phyloP scores from a whole-genome alignment of 495 filamentous ascomycete genomes.

The Hypomontagnella monticulosa region DNA sequence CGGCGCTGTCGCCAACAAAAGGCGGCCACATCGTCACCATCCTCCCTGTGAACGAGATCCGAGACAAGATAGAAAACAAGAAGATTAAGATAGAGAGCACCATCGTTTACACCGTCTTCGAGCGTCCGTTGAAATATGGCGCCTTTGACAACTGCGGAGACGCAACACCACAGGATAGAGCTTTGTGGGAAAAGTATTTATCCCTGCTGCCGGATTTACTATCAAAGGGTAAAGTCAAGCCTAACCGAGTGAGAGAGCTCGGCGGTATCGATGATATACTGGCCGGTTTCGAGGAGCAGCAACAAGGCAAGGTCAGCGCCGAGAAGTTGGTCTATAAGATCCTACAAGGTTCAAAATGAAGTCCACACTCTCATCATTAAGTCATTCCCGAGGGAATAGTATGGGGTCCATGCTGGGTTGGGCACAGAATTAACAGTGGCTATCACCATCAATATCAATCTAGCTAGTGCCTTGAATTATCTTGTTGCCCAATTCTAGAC shows the following conservation, averaged over 20 bases:
- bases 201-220: slow-evolving; percentile 32
- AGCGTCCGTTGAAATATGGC: slow-evolving; percentile 22
- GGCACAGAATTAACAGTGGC: too few relatives aligned
- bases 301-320: slow-evolving; percentile 46
- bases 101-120: slow-evolving; percentile 42
- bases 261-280: slow-evolving; percentile 47
- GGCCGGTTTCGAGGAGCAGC: slow-evolving; percentile 44
- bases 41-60: slow-evolving; percentile 27
- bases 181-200: slow-evolving; percentile 43
- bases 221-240: slow-evolving; percentile 37
- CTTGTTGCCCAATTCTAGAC: too few relatives aligned
- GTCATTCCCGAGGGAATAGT: too few relatives aligned
- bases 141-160: slow-evolving; percentile 39
- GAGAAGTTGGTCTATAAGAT: slow-evolving; percentile 51
- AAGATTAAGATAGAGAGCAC: slow-evolving; percentile 43
- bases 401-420: too few relatives aligned
- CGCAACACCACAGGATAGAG: slow-evolving; percentile 36
- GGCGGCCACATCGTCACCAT: slow-evolving; percentile 37
- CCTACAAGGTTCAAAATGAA: slow-evolving; percentile 1
- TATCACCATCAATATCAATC: too few relatives aligned
- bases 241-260: slow-evolving; percentile 33
- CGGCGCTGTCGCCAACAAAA: slow-evolving; percentile 30
- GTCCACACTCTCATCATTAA: too few relatives aligned
- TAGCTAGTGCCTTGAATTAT: too few relatives aligned
- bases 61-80: slow-evolving; percentile 23